phyloP scores from a whole-genome alignment of 495 filamentous ascomycete species.

The Aspergillus bridgeri region DNA sequence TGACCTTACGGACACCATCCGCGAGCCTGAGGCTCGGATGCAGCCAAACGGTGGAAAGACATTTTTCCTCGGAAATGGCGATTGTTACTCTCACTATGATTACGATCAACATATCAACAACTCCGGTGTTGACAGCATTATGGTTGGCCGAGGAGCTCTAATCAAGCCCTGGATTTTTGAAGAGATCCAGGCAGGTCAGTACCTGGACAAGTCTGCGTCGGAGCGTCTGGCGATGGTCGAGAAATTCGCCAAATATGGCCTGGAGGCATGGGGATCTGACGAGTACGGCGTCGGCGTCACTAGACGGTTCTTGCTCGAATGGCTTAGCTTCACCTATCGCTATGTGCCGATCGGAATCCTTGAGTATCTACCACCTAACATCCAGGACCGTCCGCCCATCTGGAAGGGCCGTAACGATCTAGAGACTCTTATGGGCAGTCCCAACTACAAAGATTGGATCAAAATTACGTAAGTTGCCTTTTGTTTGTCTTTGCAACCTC shows the following conservation, averaged over 20 bases:
- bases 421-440: constrained; percentile 84
- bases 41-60: constrained; percentile 60
- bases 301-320: constrained; percentile 87
- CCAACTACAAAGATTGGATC: constrained; percentile 94
- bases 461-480: constrained; percentile 79
- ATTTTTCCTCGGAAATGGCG: constrained; percentile 94
- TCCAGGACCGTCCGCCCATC: constrained; percentile 83
- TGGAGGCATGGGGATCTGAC: constrained; percentile 92
- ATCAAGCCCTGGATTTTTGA: constrained; percentile 99
- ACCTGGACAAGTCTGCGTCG: constrained; percentile 86
- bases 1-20: constrained; percentile 66
- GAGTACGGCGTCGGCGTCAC: constrained; percentile 89
- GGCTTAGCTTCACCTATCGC: constrained; percentile 85
- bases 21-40: constrained; percentile 66
- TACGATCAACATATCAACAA: constrained; percentile 76
- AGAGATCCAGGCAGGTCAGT: constrained; percentile 87
- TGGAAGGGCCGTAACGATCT: constrained; percentile 82
- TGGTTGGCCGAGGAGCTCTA: constrained; percentile 87
- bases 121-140: constrained; percentile 78
- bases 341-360: constrained; percentile 89
- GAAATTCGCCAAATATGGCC: constrained; percentile 83
- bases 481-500: background rate
- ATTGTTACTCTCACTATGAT: constrained; percentile 89
- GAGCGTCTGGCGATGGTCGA: constrained; percentile 84
- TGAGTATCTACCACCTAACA: constrained; percentile 77